Base-by-base conservation (phyloP, 768 basidiomycete genomes). In the Neoboletus brunneissimus region DNA sequence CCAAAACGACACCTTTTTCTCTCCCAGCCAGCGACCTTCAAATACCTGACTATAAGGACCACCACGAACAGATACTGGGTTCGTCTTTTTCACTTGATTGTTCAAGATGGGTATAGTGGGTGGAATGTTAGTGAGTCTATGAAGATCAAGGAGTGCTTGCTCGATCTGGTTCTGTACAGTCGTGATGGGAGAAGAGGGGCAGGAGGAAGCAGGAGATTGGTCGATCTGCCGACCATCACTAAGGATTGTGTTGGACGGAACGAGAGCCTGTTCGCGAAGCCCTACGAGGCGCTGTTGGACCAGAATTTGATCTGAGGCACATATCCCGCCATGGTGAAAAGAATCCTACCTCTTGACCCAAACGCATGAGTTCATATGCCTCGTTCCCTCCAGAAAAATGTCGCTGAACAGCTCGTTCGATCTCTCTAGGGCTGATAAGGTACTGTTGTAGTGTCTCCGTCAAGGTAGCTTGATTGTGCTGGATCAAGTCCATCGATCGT, bases 31-130 rank as follows among this genome's bases (percentile, higher is more conserved):
- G 31, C 62, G 70, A 18, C 84, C 85, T 54, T 76, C 64, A 71
- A 75, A 85, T 40, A 86, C 75, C 51, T 83, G 78, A 62, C 81
- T 83, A 57, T 81, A 81, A 22, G 73, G 73, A 27, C 85, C 83
- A 44, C 79, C 79, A 16, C 78, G 78, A 41, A 80, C 64, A 8
- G 82, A 66, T n/a, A 72, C 51, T 12, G 73, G 64, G 0, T 51
- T 52, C 4, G 44, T n/a, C 53, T 72, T 77, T 46, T 63, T 72
- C 3, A 85, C 74, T 65, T 86, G 84, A 27, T 80, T 79, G 38
- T 84, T 73, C 41, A 86, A 64, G n/a, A 75, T 62, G 46, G 79
- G 82, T 34, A 84, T 74, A 8, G 76, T 73, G 1, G 84, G 85
- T 15, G 78, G 78, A 37, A 84, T 77, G 3, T 80, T 81, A 2